These are phyloP conservation scores for Styphnolobium japonicum DNA, from an alignment of 306 rosid species.

Conservation along the genomic window DNA sequence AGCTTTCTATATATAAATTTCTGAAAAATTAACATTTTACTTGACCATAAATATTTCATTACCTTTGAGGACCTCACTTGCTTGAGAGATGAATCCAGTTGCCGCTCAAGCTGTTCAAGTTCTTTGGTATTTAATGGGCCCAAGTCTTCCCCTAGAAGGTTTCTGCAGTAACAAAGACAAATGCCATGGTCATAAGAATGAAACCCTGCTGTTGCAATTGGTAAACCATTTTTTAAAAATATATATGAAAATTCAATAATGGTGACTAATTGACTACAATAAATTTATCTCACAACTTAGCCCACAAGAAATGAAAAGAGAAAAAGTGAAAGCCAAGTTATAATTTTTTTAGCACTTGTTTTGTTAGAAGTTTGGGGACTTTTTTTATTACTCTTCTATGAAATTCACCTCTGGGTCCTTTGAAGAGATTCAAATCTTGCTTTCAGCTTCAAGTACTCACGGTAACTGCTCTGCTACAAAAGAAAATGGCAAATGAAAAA, in stretches of 20 bases:
- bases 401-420: slow-evolving; percentile 83
- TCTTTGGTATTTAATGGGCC: slow-evolving; percentile 87
- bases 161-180: slow-evolving; percentile 39
- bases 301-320: not conserved
- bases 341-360: not conserved
- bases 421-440: slow-evolving; percentile 82
- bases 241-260: not conserved
- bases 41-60: not conserved
- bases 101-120: slow-evolving; percentile 94
- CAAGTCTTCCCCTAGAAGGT: slow-evolving; percentile 93
- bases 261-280: not conserved
- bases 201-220: not conserved
- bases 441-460: slow-evolving; percentile 91
- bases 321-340: not conserved
- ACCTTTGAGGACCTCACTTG: slow-evolving; percentile 91
- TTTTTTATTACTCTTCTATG: not conserved
- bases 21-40: not conserved
- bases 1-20: not conserved
- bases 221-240: not conserved
- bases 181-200: not conserved
- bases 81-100: slow-evolving; percentile 84
- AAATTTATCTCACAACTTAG: not conserved
- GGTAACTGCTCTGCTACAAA: slow-evolving; percentile 73
- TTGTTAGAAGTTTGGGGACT: not conserved
- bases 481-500: not conserved